Evolutionary conservation across 495 filamentous ascomycete genomes (phyloP).

Genomic region (Lineolata rhizophorae): DNA sequence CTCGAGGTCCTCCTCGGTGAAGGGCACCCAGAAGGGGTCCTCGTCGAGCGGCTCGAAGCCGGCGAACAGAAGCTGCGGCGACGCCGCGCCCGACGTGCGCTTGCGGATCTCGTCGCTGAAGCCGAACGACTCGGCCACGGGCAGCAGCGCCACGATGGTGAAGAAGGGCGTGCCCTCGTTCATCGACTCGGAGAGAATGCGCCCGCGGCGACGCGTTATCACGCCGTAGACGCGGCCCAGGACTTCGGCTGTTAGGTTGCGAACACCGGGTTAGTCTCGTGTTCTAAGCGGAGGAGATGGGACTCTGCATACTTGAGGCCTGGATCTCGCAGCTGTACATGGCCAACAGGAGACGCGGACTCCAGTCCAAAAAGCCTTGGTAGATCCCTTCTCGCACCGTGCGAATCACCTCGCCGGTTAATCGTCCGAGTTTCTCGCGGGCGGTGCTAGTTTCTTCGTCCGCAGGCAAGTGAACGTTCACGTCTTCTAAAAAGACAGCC

Average conservation of each 20-base stretch:
- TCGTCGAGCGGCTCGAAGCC: slow-evolving; percentile 79
- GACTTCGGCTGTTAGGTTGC: slow-evolving; percentile 56
- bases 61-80: slow-evolving; percentile 79
- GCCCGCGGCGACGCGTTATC: slow-evolving; percentile 73
- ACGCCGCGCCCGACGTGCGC: slow-evolving; percentile 70
- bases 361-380: slow-evolving; percentile 87
- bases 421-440: slow-evolving; percentile 48
- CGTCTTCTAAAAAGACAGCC: slow-evolving; percentile 74
- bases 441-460: slow-evolving; percentile 31
- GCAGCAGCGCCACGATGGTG: slow-evolving; percentile 66
- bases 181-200: slow-evolving; percentile 71
- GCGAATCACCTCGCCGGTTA: slow-evolving; percentile 81
- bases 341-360: slow-evolving; percentile 76
- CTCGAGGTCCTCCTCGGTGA: slow-evolving; percentile 90
- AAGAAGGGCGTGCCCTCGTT: slow-evolving; percentile 95
- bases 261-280: slow-evolving; percentile 5
- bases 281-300: background rate
- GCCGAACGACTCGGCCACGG: slow-evolving; percentile 86
- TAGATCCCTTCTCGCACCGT: slow-evolving; percentile 67
- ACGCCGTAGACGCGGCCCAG: slow-evolving; percentile 87
- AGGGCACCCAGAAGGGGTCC: slow-evolving; percentile 94
- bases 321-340: slow-evolving; percentile 98
- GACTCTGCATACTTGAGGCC: slow-evolving; percentile 47
- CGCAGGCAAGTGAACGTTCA: slow-evolving; percentile 30
- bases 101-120: slow-evolving; percentile 93